Conservation (phyloP, 352 stramenopile species). For the Globisporangium spiculum region DNA sequence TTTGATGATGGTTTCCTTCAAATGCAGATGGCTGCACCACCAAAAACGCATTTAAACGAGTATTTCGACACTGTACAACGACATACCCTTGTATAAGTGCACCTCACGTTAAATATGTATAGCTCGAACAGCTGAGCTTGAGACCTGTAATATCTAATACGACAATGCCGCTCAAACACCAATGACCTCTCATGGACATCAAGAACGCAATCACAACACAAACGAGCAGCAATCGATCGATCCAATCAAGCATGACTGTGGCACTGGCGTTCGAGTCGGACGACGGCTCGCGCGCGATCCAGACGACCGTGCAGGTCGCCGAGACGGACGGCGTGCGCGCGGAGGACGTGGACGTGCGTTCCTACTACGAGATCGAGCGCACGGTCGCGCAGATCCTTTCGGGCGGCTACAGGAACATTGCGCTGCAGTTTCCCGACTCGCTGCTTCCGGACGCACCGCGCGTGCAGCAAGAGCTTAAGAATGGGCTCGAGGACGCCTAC, state of each 20-base stretch:
- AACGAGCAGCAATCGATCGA: background rate
- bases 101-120: background rate
- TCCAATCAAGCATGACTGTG: constrained; percentile 45
- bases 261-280: constrained; percentile 78
- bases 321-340: constrained; percentile 52
- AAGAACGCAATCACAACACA: background rate
- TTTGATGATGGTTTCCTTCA: background rate
- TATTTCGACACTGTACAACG: background rate
- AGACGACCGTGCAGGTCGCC: constrained; percentile 58
- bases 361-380: constrained; percentile 67
- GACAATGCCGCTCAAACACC: background rate
- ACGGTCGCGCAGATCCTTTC: constrained; percentile 57
- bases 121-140: too few species aligned
- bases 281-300: constrained; percentile 74
- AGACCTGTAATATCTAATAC: background rate
- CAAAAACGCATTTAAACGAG: constrained; percentile 4
- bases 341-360: constrained; percentile 31
- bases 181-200: background rate
- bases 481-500: constrained; percentile 31
- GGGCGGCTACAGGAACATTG: constrained; percentile 76
- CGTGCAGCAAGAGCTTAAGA: constrained; percentile 80
- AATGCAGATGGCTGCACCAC: constrained; percentile 4
- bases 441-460: constrained; percentile 85
- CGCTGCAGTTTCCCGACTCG: constrained; percentile 95
- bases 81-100: background rate